These are phyloP conservation scores for Penicillium frequentans DNA, from an alignment of 2,329 filamentous ascomycete species.

Conservation along the genomic window DNA sequence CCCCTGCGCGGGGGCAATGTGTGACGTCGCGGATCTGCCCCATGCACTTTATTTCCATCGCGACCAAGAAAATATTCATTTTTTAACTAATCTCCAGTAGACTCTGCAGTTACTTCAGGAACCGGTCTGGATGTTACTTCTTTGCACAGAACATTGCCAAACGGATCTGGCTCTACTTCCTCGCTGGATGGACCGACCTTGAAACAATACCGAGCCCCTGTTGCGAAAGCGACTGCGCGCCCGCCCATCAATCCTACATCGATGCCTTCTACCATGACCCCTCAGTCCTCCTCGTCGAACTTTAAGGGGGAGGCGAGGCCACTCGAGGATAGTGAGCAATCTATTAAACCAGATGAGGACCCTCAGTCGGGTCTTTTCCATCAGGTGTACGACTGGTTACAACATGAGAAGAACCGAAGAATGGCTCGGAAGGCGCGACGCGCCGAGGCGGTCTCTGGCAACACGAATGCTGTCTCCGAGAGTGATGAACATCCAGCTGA, in stretches of 20 bases:
- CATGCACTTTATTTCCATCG: background rate
- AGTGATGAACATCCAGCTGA: slow-evolving; percentile 26
- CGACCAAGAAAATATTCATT: background rate
- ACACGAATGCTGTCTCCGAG: slow-evolving; percentile 34
- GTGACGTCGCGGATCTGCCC: background rate
- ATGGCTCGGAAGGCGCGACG: slow-evolving; percentile 54
- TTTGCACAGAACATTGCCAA: slow-evolving; percentile 23
- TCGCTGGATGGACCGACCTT: slow-evolving; percentile 21
- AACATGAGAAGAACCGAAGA: slow-evolving; percentile 72
- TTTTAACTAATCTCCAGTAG: slow-evolving; percentile 29
- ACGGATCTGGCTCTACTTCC: slow-evolving; percentile 15
- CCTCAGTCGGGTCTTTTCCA: slow-evolving; percentile 54
- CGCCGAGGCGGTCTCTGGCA: slow-evolving; percentile 43
- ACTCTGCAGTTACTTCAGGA: slow-evolving; percentile 25
- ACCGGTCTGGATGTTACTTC: slow-evolving; percentile 27
- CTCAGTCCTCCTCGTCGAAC: slow-evolving; percentile 22
- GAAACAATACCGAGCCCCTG: slow-evolving; percentile 30
- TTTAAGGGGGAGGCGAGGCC: slow-evolving; percentile 22
- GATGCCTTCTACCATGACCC: slow-evolving; percentile 27
- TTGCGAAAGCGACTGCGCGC: slow-evolving; percentile 30
- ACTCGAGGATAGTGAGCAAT: slow-evolving; percentile 27
- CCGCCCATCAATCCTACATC: slow-evolving; percentile 19
- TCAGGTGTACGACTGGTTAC: slow-evolving; percentile 80
- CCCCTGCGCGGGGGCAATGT: background rate
- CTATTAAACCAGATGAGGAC: slow-evolving; percentile 31